phyloP scores from a whole-genome alignment of 148 eudicot genomes.

The Chenopodium suecicum region DNA sequence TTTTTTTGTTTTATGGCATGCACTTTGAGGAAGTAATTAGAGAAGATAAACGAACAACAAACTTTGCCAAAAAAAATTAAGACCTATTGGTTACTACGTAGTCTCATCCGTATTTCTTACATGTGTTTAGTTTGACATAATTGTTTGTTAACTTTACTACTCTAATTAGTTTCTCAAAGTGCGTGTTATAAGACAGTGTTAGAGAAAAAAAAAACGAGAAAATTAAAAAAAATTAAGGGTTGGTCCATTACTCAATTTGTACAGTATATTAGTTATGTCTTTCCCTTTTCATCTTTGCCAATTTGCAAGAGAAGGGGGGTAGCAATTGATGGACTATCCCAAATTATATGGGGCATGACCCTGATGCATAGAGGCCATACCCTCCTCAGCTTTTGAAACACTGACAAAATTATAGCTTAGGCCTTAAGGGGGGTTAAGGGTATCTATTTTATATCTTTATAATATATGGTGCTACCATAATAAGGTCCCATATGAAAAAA shows the following conservation, averaged over 20 bases:
- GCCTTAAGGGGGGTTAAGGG: not conserved
- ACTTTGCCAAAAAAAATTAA: too few relatives aligned
- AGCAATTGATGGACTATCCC: conserved; percentile 25
- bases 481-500: conserved; percentile 12
- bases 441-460: not conserved
- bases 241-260: conserved; percentile 13
- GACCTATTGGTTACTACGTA: too few relatives aligned
- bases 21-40: too few relatives aligned
- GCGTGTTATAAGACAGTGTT: too few relatives aligned
- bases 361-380: conserved; percentile 3
- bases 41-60: too few relatives aligned
- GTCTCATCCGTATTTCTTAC: too few relatives aligned
- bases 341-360: conserved; percentile 13
- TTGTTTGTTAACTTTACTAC: too few relatives aligned
- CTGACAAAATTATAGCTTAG: conserved; percentile 23
- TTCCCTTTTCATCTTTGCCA: conserved; percentile 28
- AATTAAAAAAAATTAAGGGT: conserved; percentile 9
- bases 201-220: not conserved
- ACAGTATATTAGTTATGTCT: not conserved
- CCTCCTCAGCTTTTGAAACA: conserved; percentile 22
- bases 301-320: conserved; percentile 19
- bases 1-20: too few relatives aligned
- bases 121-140: too few relatives aligned
- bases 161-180: too few relatives aligned
- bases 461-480: conserved; percentile 9